phyloP scores from a whole-genome alignment of 2,329 filamentous ascomycete genomes.

The Trichothecium roseum region DNA sequence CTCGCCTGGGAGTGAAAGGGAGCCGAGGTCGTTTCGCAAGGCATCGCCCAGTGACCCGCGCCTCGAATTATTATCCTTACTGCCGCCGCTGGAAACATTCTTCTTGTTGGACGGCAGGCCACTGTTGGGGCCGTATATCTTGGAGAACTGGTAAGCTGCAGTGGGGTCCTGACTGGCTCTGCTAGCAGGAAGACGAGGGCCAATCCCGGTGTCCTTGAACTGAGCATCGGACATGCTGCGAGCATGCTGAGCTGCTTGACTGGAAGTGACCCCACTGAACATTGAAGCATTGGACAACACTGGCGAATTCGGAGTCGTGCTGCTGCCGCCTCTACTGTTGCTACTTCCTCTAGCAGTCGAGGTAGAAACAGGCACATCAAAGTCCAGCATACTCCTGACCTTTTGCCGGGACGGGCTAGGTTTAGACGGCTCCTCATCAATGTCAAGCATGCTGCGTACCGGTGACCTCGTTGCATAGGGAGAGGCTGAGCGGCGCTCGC shows the following conservation, averaged over 20 bases:
- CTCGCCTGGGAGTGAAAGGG: constrained; percentile 37
- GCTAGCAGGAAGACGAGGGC: constrained; percentile 14
- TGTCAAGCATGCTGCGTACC: constrained; percentile 57
- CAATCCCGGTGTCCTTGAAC: constrained; percentile 35
- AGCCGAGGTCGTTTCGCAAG: constrained; percentile 41
- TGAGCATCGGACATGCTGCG: constrained; percentile 47
- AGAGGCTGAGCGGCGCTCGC: constrained; percentile 35
- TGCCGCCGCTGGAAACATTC: constrained; percentile 14
- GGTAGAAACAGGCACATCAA: constrained; percentile 26
- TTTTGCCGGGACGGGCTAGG: constrained; percentile 32
- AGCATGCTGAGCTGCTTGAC: constrained; percentile 21
- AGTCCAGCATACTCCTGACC: constrained; percentile 55
- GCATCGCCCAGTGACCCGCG: constrained; percentile 37
- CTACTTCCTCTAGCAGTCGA: constrained; percentile 12
- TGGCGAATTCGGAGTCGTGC: constrained; percentile 22
- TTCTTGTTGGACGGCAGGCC: too few relatives aligned
- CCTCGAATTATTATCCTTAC: constrained; percentile 14
- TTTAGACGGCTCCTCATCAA: constrained; percentile 32
- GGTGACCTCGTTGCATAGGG: constrained; percentile 50
- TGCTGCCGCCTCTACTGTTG: constrained; percentile 19
- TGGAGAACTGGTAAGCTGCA: constrained; percentile 50
- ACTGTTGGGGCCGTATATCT: constrained; percentile 29
- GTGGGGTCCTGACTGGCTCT: constrained; percentile 28
- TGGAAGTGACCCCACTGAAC: constrained; percentile 9
- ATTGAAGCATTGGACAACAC: constrained; percentile 9